Conservation (phyloP, 331 rosid genomes). For the Rosa hybrid region DNA sequence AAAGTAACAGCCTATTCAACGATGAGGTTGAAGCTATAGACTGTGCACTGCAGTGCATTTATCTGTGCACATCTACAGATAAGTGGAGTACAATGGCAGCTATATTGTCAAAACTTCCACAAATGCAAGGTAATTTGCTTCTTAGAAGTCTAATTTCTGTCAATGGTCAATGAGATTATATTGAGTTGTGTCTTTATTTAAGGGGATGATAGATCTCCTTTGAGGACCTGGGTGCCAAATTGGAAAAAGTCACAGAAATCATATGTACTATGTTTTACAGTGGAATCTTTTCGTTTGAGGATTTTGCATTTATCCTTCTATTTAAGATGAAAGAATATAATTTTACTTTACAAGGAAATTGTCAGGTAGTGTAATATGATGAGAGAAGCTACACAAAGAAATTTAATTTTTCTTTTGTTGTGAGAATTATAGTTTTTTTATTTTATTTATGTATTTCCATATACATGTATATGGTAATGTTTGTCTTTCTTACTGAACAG, state of each 20-base stretch:
- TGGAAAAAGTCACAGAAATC: not conserved
- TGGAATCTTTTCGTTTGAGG: not conserved
- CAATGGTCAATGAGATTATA: slow-evolving; percentile 16
- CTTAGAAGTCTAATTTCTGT: slow-evolving; percentile 20
- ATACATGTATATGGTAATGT: not conserved
- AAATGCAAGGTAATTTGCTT: slow-evolving; percentile 62
- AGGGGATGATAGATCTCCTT: not conserved
- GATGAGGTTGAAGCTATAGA: slow-evolving; percentile 76
- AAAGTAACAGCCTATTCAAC: slow-evolving; percentile 51
- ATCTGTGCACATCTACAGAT: slow-evolving; percentile 78
- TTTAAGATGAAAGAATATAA: not conserved
- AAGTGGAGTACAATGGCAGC: slow-evolving; percentile 86
- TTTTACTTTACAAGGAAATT: not conserved
- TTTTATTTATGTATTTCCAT: not conserved
- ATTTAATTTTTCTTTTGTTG: not conserved
- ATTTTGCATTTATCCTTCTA: not conserved
- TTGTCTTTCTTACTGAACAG: slow-evolving; percentile 40
- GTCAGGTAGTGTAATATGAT: not conserved
- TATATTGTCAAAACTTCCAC: slow-evolving; percentile 81
- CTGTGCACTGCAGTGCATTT: slow-evolving; percentile 91
- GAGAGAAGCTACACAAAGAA: not conserved
- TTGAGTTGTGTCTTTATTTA: not conserved
- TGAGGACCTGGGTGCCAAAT: not conserved
- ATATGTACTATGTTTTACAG: not conserved
- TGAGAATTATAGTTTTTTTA: not conserved